Evolutionary conservation across 768 basidiomycete genomes (phyloP).

Genomic region (Scleroderma citrinum): DNA sequence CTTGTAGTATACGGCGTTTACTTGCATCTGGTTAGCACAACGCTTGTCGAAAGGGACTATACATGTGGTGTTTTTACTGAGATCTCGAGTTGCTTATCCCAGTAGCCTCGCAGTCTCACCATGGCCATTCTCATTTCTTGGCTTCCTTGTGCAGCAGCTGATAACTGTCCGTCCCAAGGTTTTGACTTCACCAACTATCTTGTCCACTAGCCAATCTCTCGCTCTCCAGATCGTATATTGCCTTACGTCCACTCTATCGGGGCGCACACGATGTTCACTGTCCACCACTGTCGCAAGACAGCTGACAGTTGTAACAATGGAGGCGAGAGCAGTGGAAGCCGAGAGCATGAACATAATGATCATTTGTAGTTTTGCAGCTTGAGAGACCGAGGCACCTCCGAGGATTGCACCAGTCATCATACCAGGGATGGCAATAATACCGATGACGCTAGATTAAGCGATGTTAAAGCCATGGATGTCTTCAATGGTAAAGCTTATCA

Average conservation of each 20-base stretch:
- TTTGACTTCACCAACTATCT: background rate
- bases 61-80: background rate
- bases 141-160: background rate
- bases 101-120: background rate
- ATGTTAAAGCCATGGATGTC: background rate
- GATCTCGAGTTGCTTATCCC: background rate
- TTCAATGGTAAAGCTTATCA: background rate
- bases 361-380: conserved; percentile 85
- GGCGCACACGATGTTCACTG: conserved; percentile 54
- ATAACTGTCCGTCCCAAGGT: background rate
- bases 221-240: conserved; percentile 30
- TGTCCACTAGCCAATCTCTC: conserved; percentile 8
- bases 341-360: conserved; percentile 94
- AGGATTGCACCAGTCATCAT: conserved; percentile 94
- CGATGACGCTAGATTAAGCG: conserved; percentile 47
- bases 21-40: too few species aligned
- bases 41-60: too few species aligned
- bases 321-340: conserved; percentile 65
- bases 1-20: too few species aligned
- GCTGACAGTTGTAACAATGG: conserved; percentile 57
- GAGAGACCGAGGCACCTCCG: conserved; percentile 77
- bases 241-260: conserved; percentile 49
- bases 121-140: background rate
- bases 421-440: conserved; percentile 76
- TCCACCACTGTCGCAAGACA: conserved; percentile 64